phyloP scores from a whole-genome alignment of 805 yeast genomes.

The Yarrowia sp. region DNA sequence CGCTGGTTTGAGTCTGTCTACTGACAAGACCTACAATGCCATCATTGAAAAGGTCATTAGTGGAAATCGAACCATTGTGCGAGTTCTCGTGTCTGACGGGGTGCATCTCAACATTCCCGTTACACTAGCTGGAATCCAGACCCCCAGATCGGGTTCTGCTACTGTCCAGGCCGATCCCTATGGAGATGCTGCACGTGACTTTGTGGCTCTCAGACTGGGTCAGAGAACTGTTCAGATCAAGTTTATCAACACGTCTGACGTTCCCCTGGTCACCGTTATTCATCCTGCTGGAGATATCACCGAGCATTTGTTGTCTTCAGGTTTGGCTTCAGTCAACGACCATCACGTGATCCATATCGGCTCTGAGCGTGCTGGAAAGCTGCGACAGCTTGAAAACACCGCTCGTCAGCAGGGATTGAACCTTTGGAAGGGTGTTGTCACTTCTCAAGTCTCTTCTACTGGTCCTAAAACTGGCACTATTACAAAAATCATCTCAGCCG shows the following conservation, averaged over 20 bases:
- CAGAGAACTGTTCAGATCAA: slow-evolving; percentile 58
- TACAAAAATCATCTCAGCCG: slow-evolving; percentile 62
- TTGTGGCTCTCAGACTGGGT: slow-evolving; percentile 61
- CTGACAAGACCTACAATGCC: slow-evolving; percentile 47
- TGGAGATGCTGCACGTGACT: slow-evolving; percentile 64
- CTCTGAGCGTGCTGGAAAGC: slow-evolving; percentile 54
- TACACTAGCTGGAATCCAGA: slow-evolving; percentile 67
- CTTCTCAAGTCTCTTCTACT: slow-evolving; percentile 32
- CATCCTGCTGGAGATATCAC: slow-evolving; percentile 81
- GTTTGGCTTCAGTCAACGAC: slow-evolving; percentile 73
- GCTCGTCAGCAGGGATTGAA: slow-evolving; percentile 59
- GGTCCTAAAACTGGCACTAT: slow-evolving; percentile 51
- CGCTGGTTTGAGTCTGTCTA: neutral
- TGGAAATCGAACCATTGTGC: slow-evolving; percentile 73
- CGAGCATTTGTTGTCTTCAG: slow-evolving; percentile 62
- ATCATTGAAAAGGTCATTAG: slow-evolving; percentile 73
- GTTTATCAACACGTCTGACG: slow-evolving; percentile 49
- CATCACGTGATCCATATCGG: slow-evolving; percentile 77
- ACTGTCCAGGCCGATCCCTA: slow-evolving; percentile 48
- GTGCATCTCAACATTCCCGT: slow-evolving; percentile 58
- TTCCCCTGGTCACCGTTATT: slow-evolving; percentile 47
- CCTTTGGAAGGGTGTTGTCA: slow-evolving; percentile 49
- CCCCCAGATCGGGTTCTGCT: slow-evolving; percentile 63
- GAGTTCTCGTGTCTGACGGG: slow-evolving; percentile 47
- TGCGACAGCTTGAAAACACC: slow-evolving; percentile 62